A percentile compares a stretch with the other conserved stretches of the same genome.
These are phyloP conservation scores for Penicillium capsulatum DNA, from an alignment of 2,329 filamentous ascomycete species.

Conservation along the genomic window DNA sequence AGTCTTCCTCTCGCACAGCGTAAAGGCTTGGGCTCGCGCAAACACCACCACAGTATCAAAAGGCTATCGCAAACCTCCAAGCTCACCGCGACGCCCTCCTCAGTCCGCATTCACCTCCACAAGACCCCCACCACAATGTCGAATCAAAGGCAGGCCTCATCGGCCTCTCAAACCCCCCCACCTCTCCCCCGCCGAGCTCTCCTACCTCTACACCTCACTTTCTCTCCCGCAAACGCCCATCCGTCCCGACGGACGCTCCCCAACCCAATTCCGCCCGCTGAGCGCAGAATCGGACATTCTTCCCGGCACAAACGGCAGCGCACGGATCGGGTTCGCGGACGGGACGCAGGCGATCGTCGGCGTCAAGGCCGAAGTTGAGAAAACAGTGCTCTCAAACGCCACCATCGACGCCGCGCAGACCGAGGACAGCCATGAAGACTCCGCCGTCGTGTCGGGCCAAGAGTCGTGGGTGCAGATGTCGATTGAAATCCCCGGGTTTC, in stretches of 20 bases:
- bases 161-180: slow-evolving; percentile 51
- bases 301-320: slow-evolving; percentile 84
- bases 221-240: slow-evolving; percentile 70
- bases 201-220: slow-evolving; percentile 88
- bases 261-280: slow-evolving; percentile 85
- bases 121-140: slow-evolving; percentile 50
- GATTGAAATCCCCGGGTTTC: slow-evolving; percentile 84
- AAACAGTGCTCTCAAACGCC: slow-evolving; percentile 48
- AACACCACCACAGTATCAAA: not conserved
- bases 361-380: slow-evolving; percentile 90
- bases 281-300: slow-evolving; percentile 87
- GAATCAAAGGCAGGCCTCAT: slow-evolving; percentile 57
- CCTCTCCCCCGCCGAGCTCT: slow-evolving; percentile 91
- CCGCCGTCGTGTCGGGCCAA: slow-evolving; percentile 37
- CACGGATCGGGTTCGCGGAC: slow-evolving; percentile 88
- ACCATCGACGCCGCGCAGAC: slow-evolving; percentile 38
- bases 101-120: not conserved
- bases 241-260: slow-evolving; percentile 76
- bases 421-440: slow-evolving; percentile 24
- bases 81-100: not conserved
- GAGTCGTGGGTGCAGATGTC: slow-evolving; percentile 82
- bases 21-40: too few species aligned
- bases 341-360: slow-evolving; percentile 95
- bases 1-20: too few species aligned
- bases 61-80: not conserved